Base-by-base conservation (phyloP, 768 basidiomycete species). In the Tubosaeta sp. region DNA sequence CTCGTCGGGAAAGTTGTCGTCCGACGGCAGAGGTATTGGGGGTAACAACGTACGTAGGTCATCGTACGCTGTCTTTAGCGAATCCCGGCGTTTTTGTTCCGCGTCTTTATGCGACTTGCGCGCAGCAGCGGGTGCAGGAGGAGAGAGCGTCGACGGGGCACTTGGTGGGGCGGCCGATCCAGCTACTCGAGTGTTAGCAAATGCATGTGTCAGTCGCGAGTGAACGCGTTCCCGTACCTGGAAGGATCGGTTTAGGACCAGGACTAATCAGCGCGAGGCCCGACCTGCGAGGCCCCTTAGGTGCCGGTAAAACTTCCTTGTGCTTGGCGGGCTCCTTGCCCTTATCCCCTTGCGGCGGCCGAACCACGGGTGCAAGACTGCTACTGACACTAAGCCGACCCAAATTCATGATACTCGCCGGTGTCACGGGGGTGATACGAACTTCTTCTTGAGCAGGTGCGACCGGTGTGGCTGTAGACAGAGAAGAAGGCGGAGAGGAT, bases 71-170 rank as follows among this genome's bases (percentile, higher is more conserved):
- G 88, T 85, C 73, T 98, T 99, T 53, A 98, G 82, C 39, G 91
- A 94, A 69, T 99, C 95, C 9, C 96, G 84, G 40, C 96, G 87
- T 66, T 94, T 94, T 68, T 99, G 96, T 69, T 99, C 96, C 6
- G 96, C 96, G 12, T 86, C 90, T 70, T 97, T 98, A 71, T 99
- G 90, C 7, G 90, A 90, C 25, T 85, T 86, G 67, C 90, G 91
- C 52, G 82, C 79, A 42, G 78, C 68, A 31, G 76, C 76, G 25
- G 69, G 70, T 36, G 69, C 68, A 39, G 63, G 79, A 56, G 65
- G 79, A 56, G 65, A 59, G 36, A 65, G 19, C 8, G 61, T 36
- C 3, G 62, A 59, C 19, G 69, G 56, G 13, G 58, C 43, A 27
- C 60, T 66, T 19, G 67, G 52, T 31, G 66, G 50, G 21, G 63